phyloP scores from a whole-genome alignment of 2,329 filamentous ascomycete species.

The Periconia macrospinosa region DNA sequence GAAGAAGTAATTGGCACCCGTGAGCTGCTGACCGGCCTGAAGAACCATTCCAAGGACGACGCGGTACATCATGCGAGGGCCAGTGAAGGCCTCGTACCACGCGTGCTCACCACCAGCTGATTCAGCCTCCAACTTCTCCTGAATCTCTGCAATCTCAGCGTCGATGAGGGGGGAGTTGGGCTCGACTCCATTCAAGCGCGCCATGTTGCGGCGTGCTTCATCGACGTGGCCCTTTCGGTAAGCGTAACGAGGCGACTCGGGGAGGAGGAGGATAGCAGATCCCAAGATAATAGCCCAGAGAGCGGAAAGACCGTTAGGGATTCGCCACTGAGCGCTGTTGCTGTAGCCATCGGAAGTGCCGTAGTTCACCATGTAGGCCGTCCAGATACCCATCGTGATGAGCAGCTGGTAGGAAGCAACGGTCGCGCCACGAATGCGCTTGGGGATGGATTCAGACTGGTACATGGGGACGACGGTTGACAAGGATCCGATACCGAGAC shows the following conservation, averaged over 20 bases:
- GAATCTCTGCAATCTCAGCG: slow-evolving; percentile 59
- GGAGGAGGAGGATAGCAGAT: slow-evolving; percentile 56
- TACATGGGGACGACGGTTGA: slow-evolving; percentile 64
- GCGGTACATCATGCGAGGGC: slow-evolving; percentile 69
- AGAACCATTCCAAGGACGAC: slow-evolving; percentile 64
- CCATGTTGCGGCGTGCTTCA: slow-evolving; percentile 54
- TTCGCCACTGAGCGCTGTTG: slow-evolving; percentile 62
- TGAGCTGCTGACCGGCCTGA: slow-evolving; percentile 69
- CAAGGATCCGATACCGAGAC: slow-evolving; percentile 66
- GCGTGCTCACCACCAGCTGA: slow-evolving; percentile 38
- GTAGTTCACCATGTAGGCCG: slow-evolving; percentile 58
- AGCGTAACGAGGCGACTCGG: slow-evolving; percentile 61
- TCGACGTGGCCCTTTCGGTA: slow-evolving; percentile 58
- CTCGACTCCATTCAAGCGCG: slow-evolving; percentile 58
- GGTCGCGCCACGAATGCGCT: slow-evolving; percentile 65
- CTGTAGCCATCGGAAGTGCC: slow-evolving; percentile 56
- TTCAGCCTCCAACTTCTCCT: slow-evolving; percentile 59
- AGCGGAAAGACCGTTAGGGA: slow-evolving; percentile 63
- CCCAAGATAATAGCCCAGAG: slow-evolving; percentile 59
- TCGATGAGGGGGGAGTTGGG: slow-evolving; percentile 57
- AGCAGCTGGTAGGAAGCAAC: slow-evolving; percentile 68
- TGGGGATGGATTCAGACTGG: slow-evolving; percentile 67
- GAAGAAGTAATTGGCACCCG: slow-evolving; percentile 70
- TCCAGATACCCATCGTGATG: slow-evolving; percentile 68
- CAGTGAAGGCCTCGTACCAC: slow-evolving; percentile 63